Evolutionary conservation across 805 yeast genomes (phyloP).

Genomic region (Ogataea dorogensis): DNA sequence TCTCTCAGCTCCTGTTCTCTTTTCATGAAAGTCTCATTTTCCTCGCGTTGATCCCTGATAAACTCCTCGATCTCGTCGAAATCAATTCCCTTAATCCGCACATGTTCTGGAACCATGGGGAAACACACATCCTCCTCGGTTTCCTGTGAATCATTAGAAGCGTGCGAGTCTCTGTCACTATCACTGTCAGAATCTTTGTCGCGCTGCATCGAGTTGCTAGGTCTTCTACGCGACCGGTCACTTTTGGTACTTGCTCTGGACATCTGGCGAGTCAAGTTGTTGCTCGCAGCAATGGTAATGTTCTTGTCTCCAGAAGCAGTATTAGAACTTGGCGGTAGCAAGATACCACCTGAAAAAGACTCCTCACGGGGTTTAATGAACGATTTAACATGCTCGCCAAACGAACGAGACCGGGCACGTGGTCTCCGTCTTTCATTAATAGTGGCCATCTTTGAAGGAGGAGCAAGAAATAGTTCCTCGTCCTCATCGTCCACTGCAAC

Average conservation of each 20-base stretch:
- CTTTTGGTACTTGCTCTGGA: constrained; percentile 35
- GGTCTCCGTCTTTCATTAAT: constrained; percentile 18
- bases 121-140: constrained; percentile 98
- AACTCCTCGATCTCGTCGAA: constrained; percentile 88
- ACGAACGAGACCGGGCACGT: constrained; percentile 36
- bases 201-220: constrained; percentile 15
- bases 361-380: constrained; percentile 36
- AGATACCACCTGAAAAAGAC: constrained; percentile 31
- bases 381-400: constrained; percentile 43
- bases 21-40: constrained; percentile 38
- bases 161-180: constrained; percentile 68
- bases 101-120: constrained; percentile 76
- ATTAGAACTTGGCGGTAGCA: constrained; percentile 20
- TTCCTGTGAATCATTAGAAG: constrained; percentile 78
- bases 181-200: constrained; percentile 38
- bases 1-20: constrained; percentile 33
- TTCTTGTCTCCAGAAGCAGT: constrained; percentile 8
- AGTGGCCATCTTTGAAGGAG: constrained; percentile 16
- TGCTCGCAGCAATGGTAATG: constrained; percentile 21
- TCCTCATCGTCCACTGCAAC: constrained; percentile 31
- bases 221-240: constrained; percentile 25
- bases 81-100: constrained; percentile 72
- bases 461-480: constrained; percentile 27
- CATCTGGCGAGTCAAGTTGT: constrained; percentile 25
- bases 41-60: constrained; percentile 57